These are phyloP conservation scores for Stephania yunnanensis DNA, from an alignment of 164 flowering plant genomes.

Conservation along the genomic window DNA sequence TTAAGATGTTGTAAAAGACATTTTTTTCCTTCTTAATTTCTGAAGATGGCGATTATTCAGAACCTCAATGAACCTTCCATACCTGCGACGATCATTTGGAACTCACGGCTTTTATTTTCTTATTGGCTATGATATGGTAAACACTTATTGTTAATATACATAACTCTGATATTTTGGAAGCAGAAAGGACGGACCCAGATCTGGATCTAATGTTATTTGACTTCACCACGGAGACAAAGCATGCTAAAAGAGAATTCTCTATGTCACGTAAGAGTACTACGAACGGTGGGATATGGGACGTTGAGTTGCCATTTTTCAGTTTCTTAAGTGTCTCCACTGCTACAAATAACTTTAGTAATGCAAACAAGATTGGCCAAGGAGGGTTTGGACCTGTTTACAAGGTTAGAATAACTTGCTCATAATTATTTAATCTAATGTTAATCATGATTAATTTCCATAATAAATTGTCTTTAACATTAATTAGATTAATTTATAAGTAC, in stretches of 20 bases:
- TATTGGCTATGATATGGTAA: no score
- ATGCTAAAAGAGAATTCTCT: neutral
- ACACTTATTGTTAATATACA: no score
- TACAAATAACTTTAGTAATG: neutral
- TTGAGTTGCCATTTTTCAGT: conserved; percentile 10
- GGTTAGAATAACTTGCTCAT: neutral
- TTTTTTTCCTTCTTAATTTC: no score
- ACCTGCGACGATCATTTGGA: no score
- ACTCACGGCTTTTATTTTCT: no score
- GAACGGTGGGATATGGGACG: neutral
- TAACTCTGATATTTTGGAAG: no score
- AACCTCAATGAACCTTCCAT: no score
- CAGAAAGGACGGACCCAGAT: no score
- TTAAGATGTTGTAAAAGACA: no score
- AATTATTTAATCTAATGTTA: neutral
- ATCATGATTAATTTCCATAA: neutral
- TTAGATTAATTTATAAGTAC: neutral
- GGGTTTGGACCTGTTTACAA: conserved; percentile 2
- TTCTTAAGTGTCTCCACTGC: neutral
- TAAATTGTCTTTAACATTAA: neutral
- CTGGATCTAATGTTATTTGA: neutral
- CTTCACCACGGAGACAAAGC: neutral
- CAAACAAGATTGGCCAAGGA: neutral
- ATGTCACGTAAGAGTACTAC: neutral
- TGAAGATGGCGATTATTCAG: no score